Conservation (phyloP, 768 basidiomycete species). For the Strobilomyces dryophilus region DNA sequence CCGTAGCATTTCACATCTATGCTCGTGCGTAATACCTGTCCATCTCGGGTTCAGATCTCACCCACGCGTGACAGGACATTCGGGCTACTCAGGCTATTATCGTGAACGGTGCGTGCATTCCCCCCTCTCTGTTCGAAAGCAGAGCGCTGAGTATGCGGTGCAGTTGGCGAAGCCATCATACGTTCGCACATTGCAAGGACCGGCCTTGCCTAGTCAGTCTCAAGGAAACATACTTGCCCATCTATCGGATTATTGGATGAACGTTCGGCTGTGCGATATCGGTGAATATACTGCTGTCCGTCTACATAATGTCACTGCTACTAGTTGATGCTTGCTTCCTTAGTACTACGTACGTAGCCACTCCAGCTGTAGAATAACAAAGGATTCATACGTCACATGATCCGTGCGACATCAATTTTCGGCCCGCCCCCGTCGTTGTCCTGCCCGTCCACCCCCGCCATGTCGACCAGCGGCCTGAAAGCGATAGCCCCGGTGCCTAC, state of each 20-base stretch:
- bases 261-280: conserved; percentile 3
- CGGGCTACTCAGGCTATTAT: conserved; percentile 65
- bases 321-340: conserved; percentile 25
- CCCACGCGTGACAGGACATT: conserved; percentile 45
- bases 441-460: conserved; percentile 18
- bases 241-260: conserved; percentile 13
- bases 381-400: conserved; percentile 7
- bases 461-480: conserved; percentile 90
- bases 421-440: not conserved
- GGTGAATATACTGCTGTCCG: conserved; percentile 11
- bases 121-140: not conserved
- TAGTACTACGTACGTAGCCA: no score
- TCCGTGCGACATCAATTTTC: conserved; percentile 9
- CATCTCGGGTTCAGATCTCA: not conserved
- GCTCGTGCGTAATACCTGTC: conserved; percentile 42
- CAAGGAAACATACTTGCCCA: not conserved
- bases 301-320: conserved; percentile 19
- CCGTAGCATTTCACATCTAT: conserved; percentile 66
- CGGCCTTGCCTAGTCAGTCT: conserved; percentile 36
- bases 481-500: conserved; percentile 98
- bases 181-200: conserved; percentile 59
- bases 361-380: conserved; percentile 20
- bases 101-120: conserved; percentile 45
- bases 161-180: conserved; percentile 66
- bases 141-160: conserved; percentile 2